Evolutionary conservation across 306 rosid species (phyloP), one percentile per base, ranked within the genome.

Genomic region (Pterocarpus macrocarpus): DNA sequence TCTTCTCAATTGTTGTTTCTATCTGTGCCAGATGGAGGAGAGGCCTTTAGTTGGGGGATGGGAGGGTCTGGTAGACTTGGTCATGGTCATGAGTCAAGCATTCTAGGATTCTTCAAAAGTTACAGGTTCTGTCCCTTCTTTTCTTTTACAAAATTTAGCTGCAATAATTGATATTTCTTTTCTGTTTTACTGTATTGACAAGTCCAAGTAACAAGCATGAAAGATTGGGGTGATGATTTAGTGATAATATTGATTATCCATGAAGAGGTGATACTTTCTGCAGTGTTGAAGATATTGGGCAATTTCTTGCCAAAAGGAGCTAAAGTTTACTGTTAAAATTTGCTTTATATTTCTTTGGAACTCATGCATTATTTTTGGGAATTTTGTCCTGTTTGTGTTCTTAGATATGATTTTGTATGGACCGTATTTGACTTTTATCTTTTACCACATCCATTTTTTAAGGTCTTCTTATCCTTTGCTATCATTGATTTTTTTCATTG

Each of bases 61-160:
- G 99, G 97, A 84, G 92, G 78, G 36, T 95, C 90, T 62, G 99
- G 99, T 78, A 90, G 90, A 86, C 97, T 95, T 86, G 99, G 97
- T 80, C 99, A 95, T 86, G 95, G 91, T 71, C 91, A 81, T 39
- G 92, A 91, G 76, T 85, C 94, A 65, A 82, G 91, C 77, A 61
- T 88, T 69, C 87, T 89, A 63, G 95, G 97, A 70, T 87, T 95
- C 90, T 84, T 88, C 78, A 89, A 79, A 85, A 92, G 91, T 75
- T 64, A 69, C 88, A 87, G 97, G 94, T 95, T 87, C 38, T 30
- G 4, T 50, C 39, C 53, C 39, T 53, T 56, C 58, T 73, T 52
- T 32, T 69, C 70, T 12, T 77, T 38, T 7, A 47, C 50, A 70
- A 35, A 30, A 41, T 44, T 68, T 50, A 33, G 14, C 43, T 55